Percentiles rank a stretch among this genome's conserved stretches.
These are phyloP conservation scores for Xylaria curta DNA, from an alignment of 495 filamentous ascomycete genomes.

Conservation along the genomic window DNA sequence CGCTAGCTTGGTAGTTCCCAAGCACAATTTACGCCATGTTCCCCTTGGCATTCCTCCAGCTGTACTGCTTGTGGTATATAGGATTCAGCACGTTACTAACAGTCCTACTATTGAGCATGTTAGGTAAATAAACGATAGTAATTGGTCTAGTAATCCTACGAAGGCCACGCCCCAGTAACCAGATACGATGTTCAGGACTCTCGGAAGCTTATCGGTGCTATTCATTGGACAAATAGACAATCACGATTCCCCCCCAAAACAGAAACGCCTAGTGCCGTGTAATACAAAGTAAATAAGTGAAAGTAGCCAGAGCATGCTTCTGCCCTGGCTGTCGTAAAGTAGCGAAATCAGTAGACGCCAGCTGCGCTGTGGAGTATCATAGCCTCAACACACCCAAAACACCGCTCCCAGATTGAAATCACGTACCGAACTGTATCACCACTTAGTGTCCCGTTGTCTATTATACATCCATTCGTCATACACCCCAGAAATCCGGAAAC, in stretches of 20 bases:
- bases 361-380: conserved; percentile 16
- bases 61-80: neutral
- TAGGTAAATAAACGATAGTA: neutral
- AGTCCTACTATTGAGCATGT: neutral
- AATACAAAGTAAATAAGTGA: neutral
- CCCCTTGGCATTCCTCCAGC: neutral
- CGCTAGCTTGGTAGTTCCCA: neutral
- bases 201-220: neutral
- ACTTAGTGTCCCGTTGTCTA: neutral
- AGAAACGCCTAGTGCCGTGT: neutral
- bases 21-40: too few species aligned
- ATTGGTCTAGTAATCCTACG: neutral
- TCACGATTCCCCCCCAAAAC: neutral
- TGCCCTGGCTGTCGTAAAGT: neutral
- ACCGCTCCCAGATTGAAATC: neutral
- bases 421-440: neutral
- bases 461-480: conserved; percentile 11
- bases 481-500: neutral
- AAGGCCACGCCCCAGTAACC: neutral
- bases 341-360: conserved; percentile 11
- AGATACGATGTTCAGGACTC: neutral
- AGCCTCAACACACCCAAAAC: neutral
- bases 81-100: neutral
- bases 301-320: neutral
- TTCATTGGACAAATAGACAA: neutral